A percentile compares a stretch with the other conserved stretches of the same genome.
Evolutionary conservation across 352 stramenopile species (phyloP).

Genomic region (Globisporangium recalcitrans): DNA sequence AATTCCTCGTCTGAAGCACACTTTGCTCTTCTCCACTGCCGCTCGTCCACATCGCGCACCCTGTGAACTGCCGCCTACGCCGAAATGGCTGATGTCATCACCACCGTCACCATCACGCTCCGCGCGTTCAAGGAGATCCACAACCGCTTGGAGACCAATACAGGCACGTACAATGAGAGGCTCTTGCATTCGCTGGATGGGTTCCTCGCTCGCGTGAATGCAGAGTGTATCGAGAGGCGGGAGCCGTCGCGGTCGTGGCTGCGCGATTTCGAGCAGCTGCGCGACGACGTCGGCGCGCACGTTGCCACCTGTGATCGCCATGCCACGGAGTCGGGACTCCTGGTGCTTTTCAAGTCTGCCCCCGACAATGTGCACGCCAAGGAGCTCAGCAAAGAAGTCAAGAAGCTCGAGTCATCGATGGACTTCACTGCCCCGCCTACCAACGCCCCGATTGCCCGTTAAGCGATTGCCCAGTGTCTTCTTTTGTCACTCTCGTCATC

Average conservation of each 20-base stretch:
- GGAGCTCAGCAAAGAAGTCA: not conserved
- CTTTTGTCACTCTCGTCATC: not conserved
- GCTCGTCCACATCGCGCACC: too few species aligned
- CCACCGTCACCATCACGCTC: not conserved
- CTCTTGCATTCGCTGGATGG: not conserved
- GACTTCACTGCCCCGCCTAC: not conserved
- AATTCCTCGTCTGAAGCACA: too few species aligned
- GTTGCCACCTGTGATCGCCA: not conserved
- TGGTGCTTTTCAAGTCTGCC: not conserved
- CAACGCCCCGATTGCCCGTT: not conserved
- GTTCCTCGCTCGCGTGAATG: not conserved
- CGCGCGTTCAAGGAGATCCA: not conserved
- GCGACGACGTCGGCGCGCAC: not conserved
- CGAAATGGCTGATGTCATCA: not conserved
- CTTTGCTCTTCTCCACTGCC: too few species aligned
- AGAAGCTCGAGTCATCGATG: not conserved
- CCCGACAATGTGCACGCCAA: not conserved
- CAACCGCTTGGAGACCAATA: not conserved
- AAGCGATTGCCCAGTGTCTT: not conserved
- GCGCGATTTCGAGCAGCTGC: not conserved
- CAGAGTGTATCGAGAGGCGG: not conserved
- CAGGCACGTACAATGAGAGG: not conserved
- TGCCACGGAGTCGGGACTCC: too few species aligned
- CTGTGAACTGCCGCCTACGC: too few species aligned
- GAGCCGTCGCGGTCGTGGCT: not conserved